Conservation (phyloP, 2,329 filamentous ascomycete species). For the Podosphaera xanthii region DNA sequence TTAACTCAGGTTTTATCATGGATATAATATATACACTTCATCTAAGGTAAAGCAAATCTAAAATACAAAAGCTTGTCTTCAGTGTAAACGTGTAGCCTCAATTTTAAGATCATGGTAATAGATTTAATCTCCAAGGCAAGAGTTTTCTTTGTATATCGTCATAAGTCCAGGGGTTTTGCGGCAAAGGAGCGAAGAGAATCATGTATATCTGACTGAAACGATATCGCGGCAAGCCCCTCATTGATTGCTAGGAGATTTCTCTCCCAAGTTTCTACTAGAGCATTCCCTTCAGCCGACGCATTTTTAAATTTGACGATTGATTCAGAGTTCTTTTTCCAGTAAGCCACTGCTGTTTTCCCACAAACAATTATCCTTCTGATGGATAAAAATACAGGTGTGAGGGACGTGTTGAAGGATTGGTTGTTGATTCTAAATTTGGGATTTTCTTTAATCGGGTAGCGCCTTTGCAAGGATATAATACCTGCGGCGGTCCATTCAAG, state of each 20-base stretch:
- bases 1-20: too few relatives aligned
- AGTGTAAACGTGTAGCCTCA: too few relatives aligned
- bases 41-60: too few relatives aligned
- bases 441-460: background rate
- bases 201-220: background rate
- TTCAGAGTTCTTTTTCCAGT: conserved; percentile 1
- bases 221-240: background rate
- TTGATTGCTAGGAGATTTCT: background rate
- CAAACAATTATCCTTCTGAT: background rate
- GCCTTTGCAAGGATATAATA: background rate
- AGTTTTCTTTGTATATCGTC: too few relatives aligned
- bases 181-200: background rate
- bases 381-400: background rate
- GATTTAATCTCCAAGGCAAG: too few relatives aligned
- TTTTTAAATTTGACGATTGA: background rate
- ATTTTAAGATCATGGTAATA: too few relatives aligned
- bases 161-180: background rate
- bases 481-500: background rate
- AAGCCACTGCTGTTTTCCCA: background rate
- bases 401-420: background rate
- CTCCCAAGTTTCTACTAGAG: background rate
- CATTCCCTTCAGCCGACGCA: background rate
- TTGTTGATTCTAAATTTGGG: background rate
- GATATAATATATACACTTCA: too few relatives aligned
- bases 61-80: too few relatives aligned